Conservation (phyloP, 345 rosid species). For the Adansonia digitata region DNA sequence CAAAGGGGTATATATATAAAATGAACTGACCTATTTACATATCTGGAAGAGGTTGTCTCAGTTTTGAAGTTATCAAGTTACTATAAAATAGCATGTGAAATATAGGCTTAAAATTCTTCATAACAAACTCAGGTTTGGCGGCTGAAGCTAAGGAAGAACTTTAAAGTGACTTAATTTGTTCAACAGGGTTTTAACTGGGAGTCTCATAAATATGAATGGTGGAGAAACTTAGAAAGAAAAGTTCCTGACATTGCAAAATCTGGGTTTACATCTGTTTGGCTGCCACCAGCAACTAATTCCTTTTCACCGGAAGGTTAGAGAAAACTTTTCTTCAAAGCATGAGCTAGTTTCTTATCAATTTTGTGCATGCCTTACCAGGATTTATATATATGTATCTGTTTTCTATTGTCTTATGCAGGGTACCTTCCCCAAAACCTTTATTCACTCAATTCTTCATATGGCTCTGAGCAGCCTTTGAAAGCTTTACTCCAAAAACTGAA, state of each 20-base stretch:
- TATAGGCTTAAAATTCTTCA: neutral
- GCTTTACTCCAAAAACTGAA: slow-evolving; percentile 69
- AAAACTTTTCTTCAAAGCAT: neutral
- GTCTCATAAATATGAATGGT: slow-evolving; percentile 85
- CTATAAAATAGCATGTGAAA: neutral
- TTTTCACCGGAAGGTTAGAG: slow-evolving; percentile 74
- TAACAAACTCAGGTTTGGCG: slow-evolving; percentile 8
- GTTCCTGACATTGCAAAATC: slow-evolving; percentile 69
- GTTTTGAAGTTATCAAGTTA: neutral
- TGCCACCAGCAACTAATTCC: slow-evolving; percentile 78
- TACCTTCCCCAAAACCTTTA: slow-evolving; percentile 89
- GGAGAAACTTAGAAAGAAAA: slow-evolving; percentile 71
- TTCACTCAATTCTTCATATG: slow-evolving; percentile 73
- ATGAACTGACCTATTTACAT: neutral
- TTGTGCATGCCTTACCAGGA: neutral
- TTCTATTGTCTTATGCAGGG: slow-evolving; percentile 35
- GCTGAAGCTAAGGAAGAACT: slow-evolving; percentile 10
- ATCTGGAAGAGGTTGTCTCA: slow-evolving; percentile 6
- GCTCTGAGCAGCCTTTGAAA: slow-evolving; percentile 64
- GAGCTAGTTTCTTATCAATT: neutral
- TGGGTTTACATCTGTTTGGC: slow-evolving; percentile 88
- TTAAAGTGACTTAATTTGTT: slow-evolving; percentile 12
- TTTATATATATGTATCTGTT: neutral
- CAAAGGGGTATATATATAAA: neutral
- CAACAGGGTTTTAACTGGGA: slow-evolving; percentile 91